A percentile compares a stretch with the other conserved stretches of the same genome.
Evolutionary conservation across 345 rosid species (phyloP).

Genomic region (Eucalyptus globulus): DNA sequence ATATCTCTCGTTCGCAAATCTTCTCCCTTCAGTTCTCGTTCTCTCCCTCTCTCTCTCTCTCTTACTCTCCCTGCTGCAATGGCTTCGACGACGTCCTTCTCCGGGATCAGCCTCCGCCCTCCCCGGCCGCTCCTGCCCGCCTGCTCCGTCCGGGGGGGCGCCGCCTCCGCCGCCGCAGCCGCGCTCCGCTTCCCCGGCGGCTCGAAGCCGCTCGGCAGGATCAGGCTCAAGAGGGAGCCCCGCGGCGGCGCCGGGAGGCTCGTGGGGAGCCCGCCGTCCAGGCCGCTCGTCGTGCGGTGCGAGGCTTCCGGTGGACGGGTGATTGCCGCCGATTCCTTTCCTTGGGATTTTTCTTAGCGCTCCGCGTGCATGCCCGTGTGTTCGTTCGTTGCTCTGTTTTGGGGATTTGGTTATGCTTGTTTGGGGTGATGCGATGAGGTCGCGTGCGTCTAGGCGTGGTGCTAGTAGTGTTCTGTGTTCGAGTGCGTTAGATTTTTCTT

Average conservation of each 20-base stretch:
- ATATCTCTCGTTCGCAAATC: background rate
- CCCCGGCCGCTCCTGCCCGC: background rate
- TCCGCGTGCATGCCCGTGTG: background rate
- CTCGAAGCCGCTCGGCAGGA: constrained; percentile 11
- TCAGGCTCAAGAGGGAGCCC: constrained; percentile 9
- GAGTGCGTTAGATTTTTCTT: background rate
- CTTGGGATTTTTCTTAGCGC: background rate
- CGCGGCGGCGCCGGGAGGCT: constrained; percentile 8
- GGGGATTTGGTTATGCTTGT: background rate
- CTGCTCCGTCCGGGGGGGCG: background rate
- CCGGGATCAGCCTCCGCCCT: background rate
- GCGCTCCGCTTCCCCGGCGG: constrained; percentile 19
- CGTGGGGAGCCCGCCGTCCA: constrained; percentile 5
- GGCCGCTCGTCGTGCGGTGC: constrained; percentile 36
- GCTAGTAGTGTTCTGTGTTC: background rate
- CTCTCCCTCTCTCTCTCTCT: background rate
- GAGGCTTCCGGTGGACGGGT: constrained; percentile 55
- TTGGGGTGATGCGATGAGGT: background rate
- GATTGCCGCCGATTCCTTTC: background rate
- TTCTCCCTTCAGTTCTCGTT: background rate
- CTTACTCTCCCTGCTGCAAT: background rate
- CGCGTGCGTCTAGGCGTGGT: background rate
- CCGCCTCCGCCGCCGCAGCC: constrained; percentile 12
- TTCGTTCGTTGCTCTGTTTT: background rate
- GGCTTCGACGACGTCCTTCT: constrained; percentile 1